These are phyloP conservation scores for Acanthamoeba pearcei DNA, from an alignment of 208 protist genomes.

Conservation along the genomic window DNA sequence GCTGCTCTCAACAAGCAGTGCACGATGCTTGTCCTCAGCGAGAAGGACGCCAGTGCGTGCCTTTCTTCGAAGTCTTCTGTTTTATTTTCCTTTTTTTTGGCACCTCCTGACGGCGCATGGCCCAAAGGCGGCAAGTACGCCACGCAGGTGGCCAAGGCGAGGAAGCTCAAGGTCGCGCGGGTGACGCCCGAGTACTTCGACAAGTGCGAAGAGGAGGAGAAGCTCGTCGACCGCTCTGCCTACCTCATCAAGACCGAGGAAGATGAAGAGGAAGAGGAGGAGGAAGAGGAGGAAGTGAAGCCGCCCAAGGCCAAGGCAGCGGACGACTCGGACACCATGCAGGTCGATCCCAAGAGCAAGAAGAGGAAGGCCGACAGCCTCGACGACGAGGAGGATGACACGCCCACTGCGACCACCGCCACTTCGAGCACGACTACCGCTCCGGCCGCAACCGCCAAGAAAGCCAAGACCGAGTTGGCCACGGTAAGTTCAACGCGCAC, in stretches of 20 bases:
- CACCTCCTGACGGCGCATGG: not conserved
- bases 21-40: conserved; percentile 13
- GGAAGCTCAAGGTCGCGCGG: not conserved
- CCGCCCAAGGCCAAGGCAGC: not conserved
- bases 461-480: not conserved
- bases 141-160: not conserved
- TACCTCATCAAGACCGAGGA: conserved; percentile 19
- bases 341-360: not conserved
- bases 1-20: conserved; percentile 14
- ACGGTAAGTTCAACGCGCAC: not conserved
- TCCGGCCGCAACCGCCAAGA: not conserved
- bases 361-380: conserved; percentile 41
- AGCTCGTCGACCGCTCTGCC: not conserved
- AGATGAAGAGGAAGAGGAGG: conserved; percentile 14
- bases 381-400: not conserved
- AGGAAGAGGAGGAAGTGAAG: conserved; percentile 8
- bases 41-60: conserved; percentile 15
- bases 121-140: not conserved
- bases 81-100: no score
- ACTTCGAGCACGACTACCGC: not conserved
- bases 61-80: not conserved
- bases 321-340: not conserved
- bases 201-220: conserved; percentile 42
- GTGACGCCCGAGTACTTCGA: not conserved
- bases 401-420: not conserved